A percentile compares a stretch with the other conserved stretches of the same genome.
Evolutionary conservation across 805 yeast species (phyloP).

Genomic region (Candida golubevii): DNA sequence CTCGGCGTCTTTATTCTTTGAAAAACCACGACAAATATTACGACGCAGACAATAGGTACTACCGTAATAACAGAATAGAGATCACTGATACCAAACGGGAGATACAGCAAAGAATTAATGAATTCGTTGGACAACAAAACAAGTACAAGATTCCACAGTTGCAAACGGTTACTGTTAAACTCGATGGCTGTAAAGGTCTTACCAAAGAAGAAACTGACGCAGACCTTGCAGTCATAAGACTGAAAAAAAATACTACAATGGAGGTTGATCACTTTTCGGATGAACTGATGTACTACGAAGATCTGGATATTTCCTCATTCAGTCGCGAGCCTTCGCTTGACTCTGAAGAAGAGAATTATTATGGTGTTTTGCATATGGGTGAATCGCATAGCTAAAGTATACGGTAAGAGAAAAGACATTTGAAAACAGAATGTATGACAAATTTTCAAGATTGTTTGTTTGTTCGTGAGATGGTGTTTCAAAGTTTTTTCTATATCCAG

Average conservation of each 20-base stretch:
- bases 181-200: conserved; percentile 15
- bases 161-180: conserved; percentile 9
- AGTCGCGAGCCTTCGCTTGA: conserved; percentile 2
- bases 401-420: no score
- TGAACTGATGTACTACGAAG: background rate
- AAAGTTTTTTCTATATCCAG: no score
- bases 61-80: conserved; percentile 29
- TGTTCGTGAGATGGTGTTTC: no score
- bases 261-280: background rate
- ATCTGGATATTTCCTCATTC: conserved; percentile 4
- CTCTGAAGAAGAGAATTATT: conserved; percentile 8
- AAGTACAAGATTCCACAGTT: conserved; percentile 15
- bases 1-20: conserved; percentile 6
- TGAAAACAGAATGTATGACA: no score
- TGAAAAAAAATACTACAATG: background rate
- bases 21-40: conserved; percentile 20
- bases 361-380: conserved; percentile 7
- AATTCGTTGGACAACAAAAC: conserved; percentile 7
- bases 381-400: background rate
- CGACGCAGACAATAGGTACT: conserved; percentile 20
- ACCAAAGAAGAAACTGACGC: conserved; percentile 12
- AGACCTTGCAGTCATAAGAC: conserved; percentile 11
- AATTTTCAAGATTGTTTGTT: no score
- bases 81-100: conserved; percentile 25
- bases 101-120: conserved; percentile 2